Evolutionary conservation across 345 rosid genomes (phyloP), one percentile per base, ranked within the genome.

Genomic region (Gossypium arboreum): DNA sequence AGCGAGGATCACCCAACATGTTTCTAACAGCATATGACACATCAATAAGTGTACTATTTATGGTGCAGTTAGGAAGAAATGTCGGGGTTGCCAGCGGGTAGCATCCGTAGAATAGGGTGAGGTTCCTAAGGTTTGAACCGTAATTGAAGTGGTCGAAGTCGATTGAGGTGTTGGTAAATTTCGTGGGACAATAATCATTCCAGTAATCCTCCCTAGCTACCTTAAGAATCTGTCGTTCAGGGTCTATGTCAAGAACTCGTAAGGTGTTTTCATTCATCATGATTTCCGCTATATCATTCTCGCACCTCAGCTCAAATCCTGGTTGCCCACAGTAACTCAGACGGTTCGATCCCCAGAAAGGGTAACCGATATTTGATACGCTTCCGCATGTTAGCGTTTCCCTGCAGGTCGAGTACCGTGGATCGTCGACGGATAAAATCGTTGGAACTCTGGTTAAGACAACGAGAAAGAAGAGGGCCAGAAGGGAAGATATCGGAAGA

Each of bases 331-430:
- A 84, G 45, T 72, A 68, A 8, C 12, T 44, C 24, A 75, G 45
- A 41, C 60, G 74, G 64, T 54, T 43, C 9, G 16, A 43, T 20
- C 80, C 85, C 84, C 78, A 83, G 75, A 86, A 86, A 9, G 84
- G 85, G 55, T 76, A 86, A 29, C 25, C 20, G 18, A 83, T 15
- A 50, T 3, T n/a, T 18, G 18, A 22, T 59, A 76, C 50, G 74
- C 24, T 58, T 29, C 86, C 78, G 22, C 88, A 84, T 71, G 51
- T 67, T 41, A 79, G 9, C 18, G 43, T 16, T 8, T 25, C 55
- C 72, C 9, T 67, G 78, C 86, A 83, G 71, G 7, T 24, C 8
- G 15, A 47, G 74, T 59, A 81, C 16, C 20, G 59, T 5, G 41
- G 22, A 44, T 71, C 75, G 2, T 47, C 59, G 24, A 43, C 61